These are phyloP conservation scores for Pseudopediastrum boryanum DNA, from an alignment of 139 green algal genomes.

Conservation along the genomic window DNA sequence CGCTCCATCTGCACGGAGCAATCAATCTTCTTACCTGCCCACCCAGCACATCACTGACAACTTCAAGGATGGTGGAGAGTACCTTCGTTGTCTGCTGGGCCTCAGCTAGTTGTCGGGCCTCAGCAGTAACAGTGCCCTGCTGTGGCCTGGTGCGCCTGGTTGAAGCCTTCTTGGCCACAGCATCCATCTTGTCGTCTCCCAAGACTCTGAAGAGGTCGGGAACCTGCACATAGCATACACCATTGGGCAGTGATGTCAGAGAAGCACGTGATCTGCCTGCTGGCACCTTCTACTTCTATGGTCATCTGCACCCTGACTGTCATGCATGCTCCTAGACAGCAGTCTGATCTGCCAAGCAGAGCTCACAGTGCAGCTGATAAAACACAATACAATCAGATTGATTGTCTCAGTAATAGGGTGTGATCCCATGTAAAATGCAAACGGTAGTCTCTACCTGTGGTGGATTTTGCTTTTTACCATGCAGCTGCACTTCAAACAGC, in stretches of 20 bases:
- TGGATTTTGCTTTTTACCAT: too few species aligned
- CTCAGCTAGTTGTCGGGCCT: neutral
- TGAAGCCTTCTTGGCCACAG: too few species aligned
- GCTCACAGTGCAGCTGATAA: neutral
- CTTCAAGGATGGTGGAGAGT: neutral
- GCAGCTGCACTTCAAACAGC: slow-evolving; percentile 5
- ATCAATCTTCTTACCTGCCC: too few species aligned
- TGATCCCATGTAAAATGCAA: neutral
- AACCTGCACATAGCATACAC: slow-evolving; percentile 1
- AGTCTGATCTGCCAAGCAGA: neutral
- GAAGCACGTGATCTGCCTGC: too few species aligned
- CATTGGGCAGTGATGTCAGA: neutral
- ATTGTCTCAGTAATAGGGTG: neutral
- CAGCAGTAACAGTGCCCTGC: too few species aligned
- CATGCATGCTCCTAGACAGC: too few species aligned
- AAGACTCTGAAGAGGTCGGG: slow-evolving; percentile 32
- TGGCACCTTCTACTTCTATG: too few species aligned
- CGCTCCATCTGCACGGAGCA: too few species aligned
- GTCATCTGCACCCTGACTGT: too few species aligned
- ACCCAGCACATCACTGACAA: slow-evolving; percentile 13
- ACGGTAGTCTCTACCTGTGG: too few species aligned
- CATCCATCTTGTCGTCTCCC: neutral
- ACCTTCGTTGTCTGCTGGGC: neutral
- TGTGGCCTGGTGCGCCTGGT: too few species aligned
- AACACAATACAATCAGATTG: neutral